phyloP scores from a whole-genome alignment of 768 basidiomycete species.

The Solioccasus polychromus region DNA sequence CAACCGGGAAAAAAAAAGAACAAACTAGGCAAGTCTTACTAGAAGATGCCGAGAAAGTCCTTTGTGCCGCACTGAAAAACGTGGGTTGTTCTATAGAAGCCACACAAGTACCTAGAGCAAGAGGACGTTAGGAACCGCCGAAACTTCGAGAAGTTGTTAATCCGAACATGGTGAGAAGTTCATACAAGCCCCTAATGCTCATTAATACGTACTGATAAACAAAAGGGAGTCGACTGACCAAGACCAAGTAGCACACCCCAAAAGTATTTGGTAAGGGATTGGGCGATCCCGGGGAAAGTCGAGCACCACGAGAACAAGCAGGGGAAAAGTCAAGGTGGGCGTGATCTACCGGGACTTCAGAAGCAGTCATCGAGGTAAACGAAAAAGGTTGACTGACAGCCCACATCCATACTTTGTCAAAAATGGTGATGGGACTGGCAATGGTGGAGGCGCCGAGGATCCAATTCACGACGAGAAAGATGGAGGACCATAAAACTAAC shows the following conservation, averaged over 20 bases:
- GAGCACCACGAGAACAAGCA: constrained; percentile 63
- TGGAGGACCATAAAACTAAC: constrained; percentile 58
- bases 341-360: constrained; percentile 39
- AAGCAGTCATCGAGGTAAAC: neutral
- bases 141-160: neutral
- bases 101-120: constrained; percentile 39
- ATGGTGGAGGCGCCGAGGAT: constrained; percentile 55
- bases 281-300: constrained; percentile 68
- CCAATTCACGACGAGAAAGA: constrained; percentile 72
- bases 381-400: constrained; percentile 37
- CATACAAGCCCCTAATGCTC: constrained; percentile 52
- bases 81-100: constrained; percentile 35
- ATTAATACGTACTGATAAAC: constrained; percentile 10
- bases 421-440: constrained; percentile 38
- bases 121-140: constrained; percentile 8
- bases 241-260: constrained; percentile 58
- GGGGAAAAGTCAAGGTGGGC: constrained; percentile 57
- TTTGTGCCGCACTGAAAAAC: constrained; percentile 42
- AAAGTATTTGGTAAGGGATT: constrained; percentile 57
- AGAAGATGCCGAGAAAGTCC: constrained; percentile 39
- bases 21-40: constrained; percentile 17
- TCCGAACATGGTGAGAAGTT: constrained; percentile 47
- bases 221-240: constrained; percentile 42
- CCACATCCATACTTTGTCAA: constrained; percentile 64
- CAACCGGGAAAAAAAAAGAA: constrained; percentile 1